These are phyloP conservation scores for Cystodermella granulosa DNA, from an alignment of 1,284 basidiomycete genomes.

Conservation along the genomic window DNA sequence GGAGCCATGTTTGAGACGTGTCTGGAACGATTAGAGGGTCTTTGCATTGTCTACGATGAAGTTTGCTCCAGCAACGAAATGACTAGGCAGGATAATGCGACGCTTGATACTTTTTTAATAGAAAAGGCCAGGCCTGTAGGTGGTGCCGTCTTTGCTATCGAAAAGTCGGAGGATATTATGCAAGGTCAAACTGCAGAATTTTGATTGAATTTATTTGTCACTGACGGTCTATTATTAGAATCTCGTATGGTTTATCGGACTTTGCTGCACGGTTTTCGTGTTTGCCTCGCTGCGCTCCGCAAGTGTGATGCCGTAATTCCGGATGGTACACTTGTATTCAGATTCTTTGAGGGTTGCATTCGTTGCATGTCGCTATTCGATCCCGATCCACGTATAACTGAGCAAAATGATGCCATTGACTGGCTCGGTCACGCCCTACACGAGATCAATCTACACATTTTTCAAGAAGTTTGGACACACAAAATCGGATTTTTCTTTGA, in stretches of 20 bases:
- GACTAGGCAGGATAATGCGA: slow-evolving; percentile 45
- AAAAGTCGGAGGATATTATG: slow-evolving; percentile 71
- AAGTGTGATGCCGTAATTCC: slow-evolving; percentile 75
- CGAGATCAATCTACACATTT: slow-evolving; percentile 84
- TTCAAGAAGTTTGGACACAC: slow-evolving; percentile 91
- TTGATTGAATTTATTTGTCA: not conserved
- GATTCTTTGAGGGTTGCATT: slow-evolving; percentile 83
- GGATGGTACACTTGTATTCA: slow-evolving; percentile 83
- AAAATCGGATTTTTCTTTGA: slow-evolving; percentile 88
- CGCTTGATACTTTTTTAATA: slow-evolving; percentile 53
- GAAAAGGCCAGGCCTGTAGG: slow-evolving; percentile 78
- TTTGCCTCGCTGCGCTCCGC: slow-evolving; percentile 73
- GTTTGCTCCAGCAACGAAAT: slow-evolving; percentile 47
- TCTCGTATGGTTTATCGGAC: slow-evolving; percentile 85
- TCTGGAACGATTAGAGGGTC: slow-evolving; percentile 80
- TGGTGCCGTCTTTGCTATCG: slow-evolving; percentile 66
- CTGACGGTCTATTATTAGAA: slow-evolving; percentile 49
- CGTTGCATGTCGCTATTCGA: slow-evolving; percentile 86
- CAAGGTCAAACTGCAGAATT: slow-evolving; percentile 51
- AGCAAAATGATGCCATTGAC: slow-evolving; percentile 85
- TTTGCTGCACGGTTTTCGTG: slow-evolving; percentile 85
- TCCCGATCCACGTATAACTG: slow-evolving; percentile 61
- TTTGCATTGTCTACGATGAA: slow-evolving; percentile 66
- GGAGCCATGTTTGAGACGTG: slow-evolving; percentile 78
- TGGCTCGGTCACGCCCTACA: slow-evolving; percentile 75